Evolutionary conservation across 1,284 basidiomycete genomes (phyloP).

Genomic region (Sporisorium exsertum): DNA sequence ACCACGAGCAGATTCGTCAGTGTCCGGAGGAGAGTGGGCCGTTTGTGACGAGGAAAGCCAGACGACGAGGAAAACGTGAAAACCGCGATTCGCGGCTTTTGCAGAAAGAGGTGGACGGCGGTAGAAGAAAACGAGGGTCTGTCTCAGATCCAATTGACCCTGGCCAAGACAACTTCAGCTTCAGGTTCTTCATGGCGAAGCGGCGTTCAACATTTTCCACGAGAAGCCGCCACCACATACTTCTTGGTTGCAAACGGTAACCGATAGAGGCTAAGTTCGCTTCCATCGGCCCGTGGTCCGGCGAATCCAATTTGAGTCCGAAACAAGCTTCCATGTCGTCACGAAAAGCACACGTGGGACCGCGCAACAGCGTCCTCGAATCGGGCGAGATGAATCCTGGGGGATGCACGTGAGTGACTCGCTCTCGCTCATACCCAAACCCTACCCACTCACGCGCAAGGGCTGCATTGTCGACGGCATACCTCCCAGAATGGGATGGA

Average conservation of each 20-base stretch:
- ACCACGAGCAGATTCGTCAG: neutral
- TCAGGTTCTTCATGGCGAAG: neutral
- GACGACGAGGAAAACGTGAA: neutral
- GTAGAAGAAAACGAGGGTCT: constrained; percentile 13
- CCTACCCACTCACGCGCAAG: neutral
- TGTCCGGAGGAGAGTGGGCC: neutral
- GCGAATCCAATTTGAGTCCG: neutral
- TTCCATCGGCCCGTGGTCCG: neutral
- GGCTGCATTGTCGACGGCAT: neutral
- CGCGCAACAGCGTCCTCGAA: no score
- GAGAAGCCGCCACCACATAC: neutral
- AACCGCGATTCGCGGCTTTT: neutral
- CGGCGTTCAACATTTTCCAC: neutral
- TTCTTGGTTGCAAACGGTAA: neutral
- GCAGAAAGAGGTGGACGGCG: neutral
- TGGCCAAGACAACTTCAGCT: constrained; percentile 3
- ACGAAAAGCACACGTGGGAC: no score
- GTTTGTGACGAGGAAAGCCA: neutral
- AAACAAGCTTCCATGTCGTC: neutral
- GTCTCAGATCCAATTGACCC: constrained; percentile 12
- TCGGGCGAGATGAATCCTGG: neutral
- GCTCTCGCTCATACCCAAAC: neutral
- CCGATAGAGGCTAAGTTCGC: neutral
- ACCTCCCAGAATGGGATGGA: neutral
- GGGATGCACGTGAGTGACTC: neutral